phyloP scores from a whole-genome alignment of 345 rosid genomes.

The Populus deltoides region DNA sequence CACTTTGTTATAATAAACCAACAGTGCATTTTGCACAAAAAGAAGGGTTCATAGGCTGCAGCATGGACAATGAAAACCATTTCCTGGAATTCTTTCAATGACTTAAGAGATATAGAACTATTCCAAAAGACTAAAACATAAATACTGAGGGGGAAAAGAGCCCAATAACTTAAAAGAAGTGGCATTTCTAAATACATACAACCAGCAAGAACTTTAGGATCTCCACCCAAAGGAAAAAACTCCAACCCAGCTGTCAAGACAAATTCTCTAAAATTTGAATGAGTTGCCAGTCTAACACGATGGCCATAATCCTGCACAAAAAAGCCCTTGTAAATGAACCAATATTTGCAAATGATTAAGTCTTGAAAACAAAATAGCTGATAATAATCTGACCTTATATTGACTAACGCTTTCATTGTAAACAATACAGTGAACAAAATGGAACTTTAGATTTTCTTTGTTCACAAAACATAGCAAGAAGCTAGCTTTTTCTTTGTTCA shows the following conservation, averaged over 20 bases:
- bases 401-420: background rate
- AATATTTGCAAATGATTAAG: background rate
- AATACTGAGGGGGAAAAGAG: conserved; percentile 1
- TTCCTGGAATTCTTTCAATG: background rate
- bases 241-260: conserved; percentile 97
- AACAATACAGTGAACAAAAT: background rate
- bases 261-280: conserved; percentile 96
- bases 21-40: background rate
- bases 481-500: background rate
- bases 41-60: background rate
- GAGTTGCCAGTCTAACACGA: conserved; percentile 98
- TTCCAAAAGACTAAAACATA: background rate
- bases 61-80: background rate
- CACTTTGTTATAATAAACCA: background rate
- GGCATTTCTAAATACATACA: conserved; percentile 58
- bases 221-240: conserved; percentile 94
- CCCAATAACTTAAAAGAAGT: background rate
- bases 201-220: conserved; percentile 94
- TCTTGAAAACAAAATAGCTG: background rate
- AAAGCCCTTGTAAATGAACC: conserved; percentile 7
- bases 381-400: background rate
- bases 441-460: background rate
- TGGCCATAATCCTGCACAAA: conserved; percentile 93
- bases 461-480: conserved; percentile 2
- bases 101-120: background rate